Conservation (phyloP, 352 stramenopile genomes). For the Globisporangium nagaii region DNA sequence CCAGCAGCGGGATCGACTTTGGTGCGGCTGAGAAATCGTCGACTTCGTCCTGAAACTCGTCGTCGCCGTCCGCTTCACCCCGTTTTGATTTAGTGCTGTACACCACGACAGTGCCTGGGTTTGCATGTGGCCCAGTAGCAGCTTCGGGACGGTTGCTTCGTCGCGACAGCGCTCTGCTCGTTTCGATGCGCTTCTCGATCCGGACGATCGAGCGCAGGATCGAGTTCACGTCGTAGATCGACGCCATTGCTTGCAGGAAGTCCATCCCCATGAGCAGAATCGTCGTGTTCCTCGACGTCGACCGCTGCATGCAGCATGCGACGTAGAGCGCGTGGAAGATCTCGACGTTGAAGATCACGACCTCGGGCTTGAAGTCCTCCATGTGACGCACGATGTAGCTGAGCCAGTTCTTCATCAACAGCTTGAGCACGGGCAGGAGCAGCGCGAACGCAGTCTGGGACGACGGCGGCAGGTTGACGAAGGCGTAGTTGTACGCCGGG, state of each 20-base stretch:
- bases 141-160: neutral
- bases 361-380: slow-evolving; percentile 29
- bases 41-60: neutral
- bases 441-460: slow-evolving; percentile 16
- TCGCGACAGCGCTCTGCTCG: neutral
- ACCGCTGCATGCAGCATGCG: slow-evolving; percentile 27
- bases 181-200: neutral
- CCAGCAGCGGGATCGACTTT: neutral
- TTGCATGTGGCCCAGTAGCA: neutral
- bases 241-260: slow-evolving; percentile 12
- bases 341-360: slow-evolving; percentile 48
- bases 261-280: slow-evolving; percentile 25
- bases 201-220: neutral
- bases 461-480: slow-evolving; percentile 8
- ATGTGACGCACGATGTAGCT: neutral
- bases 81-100: too few species aligned
- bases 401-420: slow-evolving; percentile 10
- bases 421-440: slow-evolving; percentile 19
- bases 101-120: too few species aligned
- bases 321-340: slow-evolving; percentile 50
- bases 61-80: too few species aligned
- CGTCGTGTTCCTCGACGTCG: slow-evolving; percentile 18
- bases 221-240: neutral
- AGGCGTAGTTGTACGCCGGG: slow-evolving; percentile 21
- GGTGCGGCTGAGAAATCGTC: neutral